A percentile compares a stretch with the other conserved stretches of the same genome.
phyloP scores from a whole-genome alignment of 768 basidiomycete genomes.

The Lyophyllum decastes region DNA sequence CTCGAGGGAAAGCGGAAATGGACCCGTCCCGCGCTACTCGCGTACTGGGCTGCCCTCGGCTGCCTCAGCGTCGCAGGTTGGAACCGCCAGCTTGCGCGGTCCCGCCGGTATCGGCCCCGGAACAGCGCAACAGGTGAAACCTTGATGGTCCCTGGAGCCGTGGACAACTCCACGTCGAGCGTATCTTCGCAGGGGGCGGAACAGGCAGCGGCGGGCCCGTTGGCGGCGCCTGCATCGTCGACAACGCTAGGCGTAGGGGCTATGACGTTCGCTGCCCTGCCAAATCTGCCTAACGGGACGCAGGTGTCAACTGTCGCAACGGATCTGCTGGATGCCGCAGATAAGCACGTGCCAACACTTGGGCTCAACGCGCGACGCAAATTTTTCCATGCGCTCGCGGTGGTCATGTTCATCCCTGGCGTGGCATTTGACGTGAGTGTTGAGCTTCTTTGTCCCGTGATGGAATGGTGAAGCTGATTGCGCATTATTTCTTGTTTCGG shows the following conservation, averaged over 20 bases:
- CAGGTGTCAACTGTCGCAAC: constrained; percentile 60
- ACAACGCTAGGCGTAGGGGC: constrained; percentile 22
- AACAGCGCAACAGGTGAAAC: constrained; percentile 37
- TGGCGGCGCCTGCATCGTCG: constrained; percentile 4
- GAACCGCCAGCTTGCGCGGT: constrained; percentile 86
- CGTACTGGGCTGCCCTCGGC: constrained; percentile 84
- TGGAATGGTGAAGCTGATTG: background rate
- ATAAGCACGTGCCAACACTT: constrained; percentile 88
- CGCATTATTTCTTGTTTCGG: constrained; percentile 12
- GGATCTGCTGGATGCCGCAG: constrained; percentile 79
- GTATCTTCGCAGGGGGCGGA: constrained; percentile 4
- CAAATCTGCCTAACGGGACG: constrained; percentile 46
- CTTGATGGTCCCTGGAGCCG: constrained; percentile 27
- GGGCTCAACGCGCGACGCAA: constrained; percentile 92
- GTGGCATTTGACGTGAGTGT: constrained; percentile 78
- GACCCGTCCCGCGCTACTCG: constrained; percentile 76
- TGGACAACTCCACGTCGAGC: constrained; percentile 17
- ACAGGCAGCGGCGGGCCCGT: background rate
- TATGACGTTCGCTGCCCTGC: constrained; percentile 49
- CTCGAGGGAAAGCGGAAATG: constrained; percentile 75
- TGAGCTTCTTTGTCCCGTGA: constrained; percentile 33
- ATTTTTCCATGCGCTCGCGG: constrained; percentile 95
- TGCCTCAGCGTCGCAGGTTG: constrained; percentile 90
- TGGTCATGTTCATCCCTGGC: constrained; percentile 96
- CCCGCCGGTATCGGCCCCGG: constrained; percentile 64